phyloP scores from a whole-genome alignment of 1,139 yeast species.

The Hyphopichia wangnamkhiaoensis region DNA sequence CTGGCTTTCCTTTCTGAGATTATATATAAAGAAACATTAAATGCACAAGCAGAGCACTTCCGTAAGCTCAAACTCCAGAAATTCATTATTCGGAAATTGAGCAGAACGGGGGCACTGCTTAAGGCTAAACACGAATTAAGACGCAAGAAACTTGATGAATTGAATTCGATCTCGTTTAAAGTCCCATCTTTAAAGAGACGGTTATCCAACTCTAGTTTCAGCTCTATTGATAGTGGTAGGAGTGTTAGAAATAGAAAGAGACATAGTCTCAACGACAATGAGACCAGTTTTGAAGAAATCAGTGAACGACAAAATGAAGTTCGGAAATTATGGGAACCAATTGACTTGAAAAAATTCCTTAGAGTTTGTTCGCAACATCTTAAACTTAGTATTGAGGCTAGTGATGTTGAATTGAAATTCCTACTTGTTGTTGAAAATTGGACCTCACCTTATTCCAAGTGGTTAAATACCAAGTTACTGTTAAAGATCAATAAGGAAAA shows the following conservation, averaged over 20 bases:
- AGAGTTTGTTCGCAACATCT: conserved; percentile 23
- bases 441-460: conserved; percentile 41
- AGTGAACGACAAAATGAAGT: conserved; percentile 33
- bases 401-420: conserved; percentile 26
- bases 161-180: conserved; percentile 36
- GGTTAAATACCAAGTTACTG: conserved; percentile 46
- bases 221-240: conserved; percentile 11
- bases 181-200: conserved; percentile 24
- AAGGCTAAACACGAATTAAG: conserved; percentile 22
- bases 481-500: conserved; percentile 30
- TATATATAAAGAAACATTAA: conserved; percentile 41
- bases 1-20: conserved; percentile 62
- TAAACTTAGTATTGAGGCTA: conserved; percentile 20
- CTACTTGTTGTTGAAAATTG: conserved; percentile 49
- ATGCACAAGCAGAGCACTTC: conserved; percentile 40
- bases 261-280: conserved; percentile 11
- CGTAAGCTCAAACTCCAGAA: conserved; percentile 25
- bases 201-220: conserved; percentile 16
- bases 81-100: conserved; percentile 24
- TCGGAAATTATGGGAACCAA: conserved; percentile 42
- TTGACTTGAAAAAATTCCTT: conserved; percentile 29
- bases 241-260: conserved; percentile 13
- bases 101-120: conserved; percentile 23
- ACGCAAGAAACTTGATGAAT: conserved; percentile 42
- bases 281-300: conserved; percentile 13